A percentile compares a stretch with the other conserved stretches of the same genome.
These are phyloP conservation scores for Botrytis pseudocinerea DNA, from an alignment of 2,329 filamentous ascomycete genomes.

Conservation along the genomic window DNA sequence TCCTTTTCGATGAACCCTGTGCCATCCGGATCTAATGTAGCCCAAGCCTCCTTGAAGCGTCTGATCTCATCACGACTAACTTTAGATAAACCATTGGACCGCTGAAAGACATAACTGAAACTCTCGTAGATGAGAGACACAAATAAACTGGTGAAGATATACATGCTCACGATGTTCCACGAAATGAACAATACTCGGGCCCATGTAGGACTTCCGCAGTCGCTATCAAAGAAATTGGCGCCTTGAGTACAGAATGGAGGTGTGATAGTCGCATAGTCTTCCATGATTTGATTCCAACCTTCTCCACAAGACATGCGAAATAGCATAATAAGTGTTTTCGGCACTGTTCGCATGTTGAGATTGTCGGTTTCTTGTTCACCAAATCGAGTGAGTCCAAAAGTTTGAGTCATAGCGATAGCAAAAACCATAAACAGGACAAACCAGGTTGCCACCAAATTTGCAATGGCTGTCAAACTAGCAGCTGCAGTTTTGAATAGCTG, in stretches of 20 bases:
- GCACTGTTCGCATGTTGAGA: constrained; percentile 89
- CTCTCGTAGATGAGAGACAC: constrained; percentile 99
- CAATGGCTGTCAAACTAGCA: constrained; percentile 85
- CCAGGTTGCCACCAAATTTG: constrained; percentile 93
- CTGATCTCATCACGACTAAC: constrained; percentile 93
- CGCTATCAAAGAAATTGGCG: constrained; percentile 75
- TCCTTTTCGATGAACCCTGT: constrained; percentile 90
- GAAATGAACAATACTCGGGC: constrained; percentile 86
- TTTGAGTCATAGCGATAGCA: constrained; percentile 93
- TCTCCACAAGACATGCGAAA: constrained; percentile 94
- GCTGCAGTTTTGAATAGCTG: constrained; percentile 98
- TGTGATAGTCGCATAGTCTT: constrained; percentile 81
- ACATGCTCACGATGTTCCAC: constrained; percentile 99
- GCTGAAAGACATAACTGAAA: constrained; percentile 98
- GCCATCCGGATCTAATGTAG: constrained; percentile 88
- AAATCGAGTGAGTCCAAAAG: constrained; percentile 92
- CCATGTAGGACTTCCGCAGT: constrained; percentile 91
- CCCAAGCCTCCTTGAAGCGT: constrained; percentile 98
- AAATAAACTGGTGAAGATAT: constrained; percentile 97
- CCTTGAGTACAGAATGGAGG: constrained; percentile 78
- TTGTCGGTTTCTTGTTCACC: constrained; percentile 71
- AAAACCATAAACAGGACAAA: constrained; percentile 95
- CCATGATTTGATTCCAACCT: constrained; percentile 96
- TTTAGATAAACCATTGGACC: constrained; percentile 86
- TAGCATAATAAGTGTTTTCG: constrained; percentile 87